phyloP scores from a whole-genome alignment of 257 asterid species.

The Linderniella brevidens region DNA sequence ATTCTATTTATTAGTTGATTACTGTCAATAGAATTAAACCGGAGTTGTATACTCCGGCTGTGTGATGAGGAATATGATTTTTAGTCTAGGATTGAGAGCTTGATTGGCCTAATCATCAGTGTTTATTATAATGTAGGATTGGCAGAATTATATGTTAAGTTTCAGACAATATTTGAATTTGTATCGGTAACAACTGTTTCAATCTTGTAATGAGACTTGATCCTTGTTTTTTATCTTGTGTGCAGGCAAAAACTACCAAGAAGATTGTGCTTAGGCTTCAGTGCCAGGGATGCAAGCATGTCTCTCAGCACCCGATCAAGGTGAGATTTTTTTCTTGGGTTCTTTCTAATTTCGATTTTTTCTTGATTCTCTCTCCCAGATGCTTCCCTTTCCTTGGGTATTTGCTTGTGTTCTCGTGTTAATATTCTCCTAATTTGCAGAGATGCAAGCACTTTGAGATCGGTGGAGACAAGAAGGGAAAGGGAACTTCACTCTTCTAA shows the following conservation, averaged over 20 bases:
- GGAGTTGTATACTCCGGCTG: neutral
- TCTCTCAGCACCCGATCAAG: slow-evolving; percentile 63
- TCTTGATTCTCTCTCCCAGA: neutral
- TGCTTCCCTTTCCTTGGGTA: too few relatives aligned
- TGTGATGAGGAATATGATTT: neutral
- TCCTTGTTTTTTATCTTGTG: neutral
- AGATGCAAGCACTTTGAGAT: slow-evolving; percentile 34
- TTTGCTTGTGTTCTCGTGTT: neutral
- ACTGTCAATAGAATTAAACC: too few relatives aligned
- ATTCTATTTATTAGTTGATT: neutral
- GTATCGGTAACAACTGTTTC: too few relatives aligned
- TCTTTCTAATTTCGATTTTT: neutral
- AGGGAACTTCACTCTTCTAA: slow-evolving; percentile 26
- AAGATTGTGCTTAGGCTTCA: slow-evolving; percentile 64
- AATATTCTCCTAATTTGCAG: slow-evolving; percentile 13
- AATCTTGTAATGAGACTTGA: too few relatives aligned
- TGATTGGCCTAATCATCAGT: neutral
- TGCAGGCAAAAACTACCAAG: slow-evolving; percentile 56
- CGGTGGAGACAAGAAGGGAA: slow-evolving; percentile 32
- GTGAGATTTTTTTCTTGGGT: slow-evolving; percentile 10
- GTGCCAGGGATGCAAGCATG: slow-evolving; percentile 61
- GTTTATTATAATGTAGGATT: too few relatives aligned
- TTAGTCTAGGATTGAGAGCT: neutral
- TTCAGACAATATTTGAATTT: too few relatives aligned
- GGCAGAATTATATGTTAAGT: too few relatives aligned